Evolutionary conservation across 768 basidiomycete species (phyloP).

Genomic region (Amanita thiersii): DNA sequence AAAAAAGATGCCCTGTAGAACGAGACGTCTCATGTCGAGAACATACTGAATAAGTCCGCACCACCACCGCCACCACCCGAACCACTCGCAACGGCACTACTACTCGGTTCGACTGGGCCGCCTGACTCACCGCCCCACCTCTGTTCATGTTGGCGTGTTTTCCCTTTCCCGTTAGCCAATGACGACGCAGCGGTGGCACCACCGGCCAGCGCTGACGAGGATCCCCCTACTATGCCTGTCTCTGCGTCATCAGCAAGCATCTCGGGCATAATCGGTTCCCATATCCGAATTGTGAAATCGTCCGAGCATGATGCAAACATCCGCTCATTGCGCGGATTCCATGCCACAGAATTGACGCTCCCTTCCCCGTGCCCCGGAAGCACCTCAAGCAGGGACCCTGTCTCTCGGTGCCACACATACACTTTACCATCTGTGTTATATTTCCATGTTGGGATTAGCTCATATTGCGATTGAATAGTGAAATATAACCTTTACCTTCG

Average conservation of each 20-base stretch:
- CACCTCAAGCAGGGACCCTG: constrained; percentile 77
- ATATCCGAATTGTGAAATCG: constrained; percentile 85
- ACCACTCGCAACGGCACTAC: neutral
- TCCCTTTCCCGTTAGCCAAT: constrained; percentile 43
- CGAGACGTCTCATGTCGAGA: constrained; percentile 2
- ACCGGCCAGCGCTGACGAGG: constrained; percentile 5
- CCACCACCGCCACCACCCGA: constrained; percentile 1
- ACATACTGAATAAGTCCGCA: neutral
- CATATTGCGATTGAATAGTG: neutral
- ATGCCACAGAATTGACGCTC: constrained; percentile 92
- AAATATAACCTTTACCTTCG: constrained; percentile 58
- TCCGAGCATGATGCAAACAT: constrained; percentile 98
- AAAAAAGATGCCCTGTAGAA: constrained; percentile 1
- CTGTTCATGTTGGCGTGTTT: constrained; percentile 41
- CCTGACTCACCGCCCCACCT: constrained; percentile 15
- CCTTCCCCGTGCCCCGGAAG: constrained; percentile 82
- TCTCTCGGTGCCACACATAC: constrained; percentile 92
- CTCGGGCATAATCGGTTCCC: constrained; percentile 49
- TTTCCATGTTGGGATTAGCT: neutral
- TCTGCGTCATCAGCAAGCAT: neutral
- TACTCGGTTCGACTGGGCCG: neutral
- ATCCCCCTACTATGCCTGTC: constrained; percentile 1
- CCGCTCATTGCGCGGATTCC: constrained; percentile 83
- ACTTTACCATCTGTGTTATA: constrained; percentile 70
- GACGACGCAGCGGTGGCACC: constrained; percentile 10